Conservation (phyloP, 176 grass and related monocot species). For the Carex scoparia region DNA sequence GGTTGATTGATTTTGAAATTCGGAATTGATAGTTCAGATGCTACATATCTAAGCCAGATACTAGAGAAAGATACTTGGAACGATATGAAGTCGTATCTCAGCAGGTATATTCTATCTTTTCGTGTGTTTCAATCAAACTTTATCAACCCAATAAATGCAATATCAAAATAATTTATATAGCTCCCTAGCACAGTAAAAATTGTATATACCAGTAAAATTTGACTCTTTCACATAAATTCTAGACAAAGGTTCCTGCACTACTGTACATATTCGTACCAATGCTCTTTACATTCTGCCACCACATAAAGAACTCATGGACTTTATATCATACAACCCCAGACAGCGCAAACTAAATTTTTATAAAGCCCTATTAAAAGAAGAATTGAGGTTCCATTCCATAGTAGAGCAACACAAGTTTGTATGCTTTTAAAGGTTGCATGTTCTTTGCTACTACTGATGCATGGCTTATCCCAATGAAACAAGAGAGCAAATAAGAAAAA, state of each 20-base stretch:
- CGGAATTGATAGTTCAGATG: neutral
- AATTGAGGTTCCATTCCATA: slow-evolving; percentile 31
- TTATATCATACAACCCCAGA: slow-evolving; percentile 39
- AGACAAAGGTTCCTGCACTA: slow-evolving; percentile 43
- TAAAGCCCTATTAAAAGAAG: slow-evolving; percentile 34
- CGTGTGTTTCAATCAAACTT: slow-evolving; percentile 27
- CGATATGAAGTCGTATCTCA: neutral
- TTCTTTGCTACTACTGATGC: slow-evolving; percentile 27
- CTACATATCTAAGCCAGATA: neutral
- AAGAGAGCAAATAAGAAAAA: slow-evolving; percentile 2
- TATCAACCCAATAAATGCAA: slow-evolving; percentile 24
- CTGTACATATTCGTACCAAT: slow-evolving; percentile 35
- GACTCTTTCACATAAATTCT: slow-evolving; percentile 46
- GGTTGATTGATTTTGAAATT: neutral
- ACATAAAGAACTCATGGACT: slow-evolving; percentile 62
- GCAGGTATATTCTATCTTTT: neutral
- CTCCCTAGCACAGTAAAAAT: slow-evolving; percentile 29
- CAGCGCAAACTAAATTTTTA: slow-evolving; percentile 43
- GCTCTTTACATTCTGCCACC: slow-evolving; percentile 63
- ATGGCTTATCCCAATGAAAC: slow-evolving; percentile 29
- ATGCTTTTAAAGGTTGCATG: slow-evolving; percentile 5
- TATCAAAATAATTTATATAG: slow-evolving; percentile 25
- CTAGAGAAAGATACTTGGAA: neutral
- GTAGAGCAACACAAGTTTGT: slow-evolving; percentile 19
- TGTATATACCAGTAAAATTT: slow-evolving; percentile 39